Conservation (phyloP, 177 flowering plant genomes). For the Telopea speciosissima region DNA sequence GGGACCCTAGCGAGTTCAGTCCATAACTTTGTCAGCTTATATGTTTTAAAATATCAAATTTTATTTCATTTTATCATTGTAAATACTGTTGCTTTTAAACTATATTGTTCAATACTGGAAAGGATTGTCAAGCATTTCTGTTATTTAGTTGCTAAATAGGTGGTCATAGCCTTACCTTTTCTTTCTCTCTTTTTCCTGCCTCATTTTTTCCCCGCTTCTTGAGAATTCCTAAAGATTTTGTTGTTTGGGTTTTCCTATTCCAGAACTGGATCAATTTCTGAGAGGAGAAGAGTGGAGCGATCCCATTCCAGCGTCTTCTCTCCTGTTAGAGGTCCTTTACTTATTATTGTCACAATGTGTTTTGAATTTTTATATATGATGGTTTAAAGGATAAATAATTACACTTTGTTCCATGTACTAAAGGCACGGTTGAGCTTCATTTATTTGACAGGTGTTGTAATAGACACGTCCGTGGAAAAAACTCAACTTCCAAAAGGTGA, state of each 20-base stretch:
- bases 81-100: not conserved
- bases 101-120: not conserved
- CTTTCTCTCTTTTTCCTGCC: not conserved
- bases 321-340: slow-evolving; percentile 43
- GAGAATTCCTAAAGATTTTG: not conserved
- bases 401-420: not conserved
- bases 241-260: slow-evolving; percentile 3
- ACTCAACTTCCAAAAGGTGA: slow-evolving; percentile 62
- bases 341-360: not conserved
- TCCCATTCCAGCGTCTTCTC: slow-evolving; percentile 18
- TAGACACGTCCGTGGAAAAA: slow-evolving; percentile 29
- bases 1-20: too few relatives aligned
- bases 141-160: not conserved
- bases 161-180: not conserved
- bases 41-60: too few relatives aligned
- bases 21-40: not conserved
- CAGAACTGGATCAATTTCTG: slow-evolving; percentile 34
- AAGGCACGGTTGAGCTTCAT: not conserved
- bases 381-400: slow-evolving; percentile 8
- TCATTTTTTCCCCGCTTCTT: too few relatives aligned
- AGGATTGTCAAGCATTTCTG: not conserved
- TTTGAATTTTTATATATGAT: not conserved
- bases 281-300: slow-evolving; percentile 25
- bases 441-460: slow-evolving; percentile 29
- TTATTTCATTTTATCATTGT: too few relatives aligned